Base-by-base conservation (phyloP, 2,329 filamentous ascomycete species). In the Raffaelea ambrosiae region DNA sequence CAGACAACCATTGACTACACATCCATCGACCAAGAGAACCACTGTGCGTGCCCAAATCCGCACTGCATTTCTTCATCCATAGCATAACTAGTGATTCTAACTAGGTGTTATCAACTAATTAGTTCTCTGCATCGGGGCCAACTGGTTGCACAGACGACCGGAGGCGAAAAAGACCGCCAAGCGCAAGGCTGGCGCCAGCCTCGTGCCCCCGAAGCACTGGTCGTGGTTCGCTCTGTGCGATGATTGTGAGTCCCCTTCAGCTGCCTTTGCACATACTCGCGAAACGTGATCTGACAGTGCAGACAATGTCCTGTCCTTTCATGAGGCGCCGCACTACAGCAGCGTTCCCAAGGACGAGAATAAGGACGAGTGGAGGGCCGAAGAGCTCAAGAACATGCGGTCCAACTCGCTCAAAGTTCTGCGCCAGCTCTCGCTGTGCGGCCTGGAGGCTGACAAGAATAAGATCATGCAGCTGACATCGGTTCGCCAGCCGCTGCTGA, bases 1-100 rank as follows among this genome's bases (percentile, higher is more conserved):
- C 74, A 85, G 52, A 76, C 83, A 47, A 82, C 86, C n/a, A 84
- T 84, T 70, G 84, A 88, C 60, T 89, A 85, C 61, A 83, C 81
- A 14, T 84, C 83, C 1, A 76, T 86, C 14, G 85, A 89, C 56
- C 77, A 83, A 61, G 84, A 83, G 0, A 66, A 72, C 16, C 73
- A 71, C 60, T 86, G 83, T 80, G 66, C 57, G 70, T 60, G 4
- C 31, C 10, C 8, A n/a, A 8, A 10, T 4, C 22, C 16, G n/a
- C 9, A 38, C 33, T 14, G n/a, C 21, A n/a, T 20, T 21, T n/a
- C n/a, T 42, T n/a, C n/a, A n/a, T n/a, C n/a, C n/a, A n/a, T n/a
- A n/a, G n/a, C n/a, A n/a, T n/a, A n/a, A n/a, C 16, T 23, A 16
- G 29, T 14, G n/a, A 19, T n/a, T 4, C 16, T 33, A 10, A n/a